Percentiles rank a stretch among this genome's conserved stretches.
phyloP scores from a whole-genome alignment of 2,329 filamentous ascomycete genomes.

The Cytospora chrysosperma region DNA sequence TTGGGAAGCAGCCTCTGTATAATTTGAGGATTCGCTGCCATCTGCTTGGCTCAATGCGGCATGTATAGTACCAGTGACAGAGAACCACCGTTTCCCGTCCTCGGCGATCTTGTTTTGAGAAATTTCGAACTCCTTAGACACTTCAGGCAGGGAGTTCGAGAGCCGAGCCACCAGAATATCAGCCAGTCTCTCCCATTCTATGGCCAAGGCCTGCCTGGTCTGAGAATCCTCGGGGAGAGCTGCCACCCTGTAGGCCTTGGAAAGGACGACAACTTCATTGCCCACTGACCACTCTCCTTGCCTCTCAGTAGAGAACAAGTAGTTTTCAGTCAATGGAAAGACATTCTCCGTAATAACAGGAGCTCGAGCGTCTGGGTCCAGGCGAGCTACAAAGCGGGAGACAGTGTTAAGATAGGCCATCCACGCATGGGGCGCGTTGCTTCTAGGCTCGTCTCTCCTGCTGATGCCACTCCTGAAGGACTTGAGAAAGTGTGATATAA shows the following conservation, averaged over 20 bases:
- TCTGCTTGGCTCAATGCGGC: slow-evolving; percentile 19
- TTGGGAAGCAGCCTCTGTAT: slow-evolving; percentile 33
- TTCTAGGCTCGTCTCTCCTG: slow-evolving; percentile 70
- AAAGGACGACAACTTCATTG: slow-evolving; percentile 39
- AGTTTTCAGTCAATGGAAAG: slow-evolving; percentile 55
- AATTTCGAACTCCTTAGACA: slow-evolving; percentile 71
- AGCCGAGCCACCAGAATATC: slow-evolving; percentile 64
- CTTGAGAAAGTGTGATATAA: slow-evolving; percentile 60
- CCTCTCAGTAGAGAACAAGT: slow-evolving; percentile 43
- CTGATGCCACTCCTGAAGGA: slow-evolving; percentile 71
- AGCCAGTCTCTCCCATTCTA: slow-evolving; percentile 64
- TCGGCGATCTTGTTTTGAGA: slow-evolving; percentile 70
- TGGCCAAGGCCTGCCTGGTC: slow-evolving; percentile 48
- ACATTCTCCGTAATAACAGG: slow-evolving; percentile 50
- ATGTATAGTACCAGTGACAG: slow-evolving; percentile 51
- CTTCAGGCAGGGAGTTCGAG: slow-evolving; percentile 74
- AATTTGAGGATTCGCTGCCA: slow-evolving; percentile 30
- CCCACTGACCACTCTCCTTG: slow-evolving; percentile 40
- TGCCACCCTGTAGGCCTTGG: slow-evolving; percentile 48
- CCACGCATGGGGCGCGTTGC: slow-evolving; percentile 70
- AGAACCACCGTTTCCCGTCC: slow-evolving; percentile 67
- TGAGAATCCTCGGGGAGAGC: slow-evolving; percentile 41
- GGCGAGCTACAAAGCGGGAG: slow-evolving; percentile 49
- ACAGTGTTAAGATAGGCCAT: slow-evolving; percentile 68
- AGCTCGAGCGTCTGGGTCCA: slow-evolving; percentile 44